Conservation (phyloP, 345 rosid genomes). For the Lepidium didymum region DNA sequence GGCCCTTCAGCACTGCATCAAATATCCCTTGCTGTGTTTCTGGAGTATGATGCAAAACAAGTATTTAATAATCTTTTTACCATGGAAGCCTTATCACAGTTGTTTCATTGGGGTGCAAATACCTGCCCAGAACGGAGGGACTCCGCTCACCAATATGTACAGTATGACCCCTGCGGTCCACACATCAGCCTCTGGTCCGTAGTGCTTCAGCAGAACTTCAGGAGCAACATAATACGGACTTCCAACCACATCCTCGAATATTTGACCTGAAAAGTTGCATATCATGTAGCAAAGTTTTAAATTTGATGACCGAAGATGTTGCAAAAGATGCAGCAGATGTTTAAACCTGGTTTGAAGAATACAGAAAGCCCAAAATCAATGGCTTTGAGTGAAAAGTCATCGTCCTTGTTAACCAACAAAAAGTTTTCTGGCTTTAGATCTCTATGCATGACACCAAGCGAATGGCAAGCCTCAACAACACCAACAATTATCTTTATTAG, state of each 20-base stretch:
- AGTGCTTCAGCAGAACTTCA: slow-evolving; percentile 87
- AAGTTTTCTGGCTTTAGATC: slow-evolving; percentile 98
- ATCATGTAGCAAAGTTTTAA: slow-evolving; percentile 2
- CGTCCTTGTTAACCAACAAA: slow-evolving; percentile 92
- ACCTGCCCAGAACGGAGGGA: slow-evolving; percentile 99
- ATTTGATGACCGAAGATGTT: not conserved
- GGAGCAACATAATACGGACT: slow-evolving; percentile 98
- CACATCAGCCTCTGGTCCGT: slow-evolving; percentile 95
- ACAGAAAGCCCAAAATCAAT: slow-evolving; percentile 97
- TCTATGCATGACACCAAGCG: slow-evolving; percentile 98
- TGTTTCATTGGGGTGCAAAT: slow-evolving; percentile 11
- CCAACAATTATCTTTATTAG: slow-evolving; percentile 88
- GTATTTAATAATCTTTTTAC: not conserved
- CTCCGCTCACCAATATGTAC: slow-evolving; percentile 93
- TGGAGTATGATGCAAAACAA: slow-evolving; percentile 25
- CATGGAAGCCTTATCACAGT: not conserved
- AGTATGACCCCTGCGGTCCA: slow-evolving; percentile 98
- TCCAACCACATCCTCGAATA: slow-evolving; percentile 92
- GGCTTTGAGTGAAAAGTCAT: slow-evolving; percentile 96
- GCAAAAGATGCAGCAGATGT: not conserved
- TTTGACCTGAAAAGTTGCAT: slow-evolving; percentile 51
- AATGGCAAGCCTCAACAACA: slow-evolving; percentile 94
- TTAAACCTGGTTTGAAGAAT: slow-evolving; percentile 89
- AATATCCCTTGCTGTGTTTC: slow-evolving; percentile 98
- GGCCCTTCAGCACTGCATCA: slow-evolving; percentile 92